These are phyloP conservation scores for Apiotrichum sp. DNA, from an alignment of 1,284 basidiomycete genomes.

Conservation along the genomic window DNA sequence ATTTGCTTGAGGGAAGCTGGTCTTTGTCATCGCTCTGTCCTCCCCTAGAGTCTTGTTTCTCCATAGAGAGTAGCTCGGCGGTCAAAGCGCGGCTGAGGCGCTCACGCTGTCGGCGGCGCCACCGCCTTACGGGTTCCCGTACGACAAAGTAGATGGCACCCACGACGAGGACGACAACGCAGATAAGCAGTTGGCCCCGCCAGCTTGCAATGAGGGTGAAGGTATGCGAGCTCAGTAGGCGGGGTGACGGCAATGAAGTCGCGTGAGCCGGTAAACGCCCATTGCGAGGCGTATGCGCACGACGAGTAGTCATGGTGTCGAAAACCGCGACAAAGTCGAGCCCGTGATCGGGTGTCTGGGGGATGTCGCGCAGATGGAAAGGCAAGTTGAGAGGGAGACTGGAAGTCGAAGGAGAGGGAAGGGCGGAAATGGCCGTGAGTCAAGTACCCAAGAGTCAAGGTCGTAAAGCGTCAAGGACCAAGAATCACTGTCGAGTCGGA, in stretches of 20 bases:
- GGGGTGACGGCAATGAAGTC: background rate
- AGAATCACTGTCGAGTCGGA: too few relatives aligned
- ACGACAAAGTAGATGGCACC: slow-evolving; percentile 40
- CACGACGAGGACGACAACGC: slow-evolving; percentile 34
- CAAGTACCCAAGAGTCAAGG: too few relatives aligned
- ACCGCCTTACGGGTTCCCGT: slow-evolving; percentile 27
- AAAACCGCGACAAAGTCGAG: background rate
- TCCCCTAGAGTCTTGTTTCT: background rate
- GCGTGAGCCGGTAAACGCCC: background rate
- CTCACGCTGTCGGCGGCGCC: slow-evolving; percentile 25
- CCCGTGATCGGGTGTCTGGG: too few relatives aligned
- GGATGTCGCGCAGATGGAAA: too few relatives aligned
- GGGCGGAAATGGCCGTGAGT: too few relatives aligned
- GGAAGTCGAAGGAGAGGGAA: too few relatives aligned
- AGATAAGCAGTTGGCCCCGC: slow-evolving; percentile 43
- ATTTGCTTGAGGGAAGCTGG: slow-evolving; percentile 2
- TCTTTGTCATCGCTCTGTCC: slow-evolving; percentile 4
- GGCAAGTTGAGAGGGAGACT: too few relatives aligned
- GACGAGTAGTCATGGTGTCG: slow-evolving; percentile 8
- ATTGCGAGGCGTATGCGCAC: background rate
- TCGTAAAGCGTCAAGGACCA: too few relatives aligned
- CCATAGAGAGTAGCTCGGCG: slow-evolving; percentile 28
- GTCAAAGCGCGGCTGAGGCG: slow-evolving; percentile 22
- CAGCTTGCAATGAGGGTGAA: slow-evolving; percentile 40
- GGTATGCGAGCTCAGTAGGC: slow-evolving; percentile 30